Conservation (phyloP, 2,329 filamentous ascomycete genomes). For the Fusarium pseudonygamai region DNA sequence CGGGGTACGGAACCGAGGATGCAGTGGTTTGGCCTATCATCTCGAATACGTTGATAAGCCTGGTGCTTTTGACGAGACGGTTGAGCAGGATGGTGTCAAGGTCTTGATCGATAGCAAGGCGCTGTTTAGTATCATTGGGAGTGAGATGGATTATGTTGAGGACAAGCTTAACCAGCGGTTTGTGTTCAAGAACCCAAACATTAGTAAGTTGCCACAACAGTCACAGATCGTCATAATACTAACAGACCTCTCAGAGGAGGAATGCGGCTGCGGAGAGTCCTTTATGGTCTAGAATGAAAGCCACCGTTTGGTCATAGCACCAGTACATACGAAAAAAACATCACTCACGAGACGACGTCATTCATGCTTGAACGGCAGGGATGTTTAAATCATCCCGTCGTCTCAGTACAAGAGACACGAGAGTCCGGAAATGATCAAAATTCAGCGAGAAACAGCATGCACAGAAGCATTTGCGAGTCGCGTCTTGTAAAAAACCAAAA, state of each 20-base stretch:
- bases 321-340: not conserved
- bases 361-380: constrained; percentile 11
- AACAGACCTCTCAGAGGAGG: constrained; percentile 75
- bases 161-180: constrained; percentile 94
- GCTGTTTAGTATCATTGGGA: constrained; percentile 96
- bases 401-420: not conserved
- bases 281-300: constrained; percentile 75
- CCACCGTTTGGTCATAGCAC: not conserved
- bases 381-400: not conserved
- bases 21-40: constrained; percentile 92
- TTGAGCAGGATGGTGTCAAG: constrained; percentile 95
- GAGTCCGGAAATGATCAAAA: not conserved
- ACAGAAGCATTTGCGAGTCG: constrained; percentile 25
- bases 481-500: constrained; percentile 37
- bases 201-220: constrained; percentile 74
- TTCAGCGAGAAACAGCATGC: constrained; percentile 15
- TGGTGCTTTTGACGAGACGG: constrained; percentile 86
- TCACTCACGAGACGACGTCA: constrained; percentile 24
- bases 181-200: constrained; percentile 96
- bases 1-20: constrained; percentile 92
- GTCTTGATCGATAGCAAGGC: constrained; percentile 98
- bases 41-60: constrained; percentile 95
- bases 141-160: constrained; percentile 99
- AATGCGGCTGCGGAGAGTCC: constrained; percentile 96
- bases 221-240: constrained; percentile 2